phyloP scores from a whole-genome alignment of 2,329 filamentous ascomycete species.

The Aspergillus jensenii region DNA sequence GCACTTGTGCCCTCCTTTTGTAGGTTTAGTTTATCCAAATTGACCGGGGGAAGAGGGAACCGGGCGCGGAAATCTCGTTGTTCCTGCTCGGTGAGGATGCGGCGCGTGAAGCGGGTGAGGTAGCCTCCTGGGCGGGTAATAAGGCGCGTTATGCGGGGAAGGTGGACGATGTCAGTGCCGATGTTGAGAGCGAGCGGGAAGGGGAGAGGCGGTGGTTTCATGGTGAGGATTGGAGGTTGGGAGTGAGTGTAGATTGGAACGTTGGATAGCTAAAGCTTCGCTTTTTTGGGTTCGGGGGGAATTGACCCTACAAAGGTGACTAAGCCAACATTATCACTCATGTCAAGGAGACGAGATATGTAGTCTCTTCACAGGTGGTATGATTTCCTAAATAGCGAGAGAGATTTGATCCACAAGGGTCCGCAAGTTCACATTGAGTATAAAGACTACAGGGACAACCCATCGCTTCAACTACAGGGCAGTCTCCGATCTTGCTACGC shows the following conservation, averaged over 20 bases:
- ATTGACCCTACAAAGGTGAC: slow-evolving; percentile 1
- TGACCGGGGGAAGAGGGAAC: slow-evolving; percentile 22
- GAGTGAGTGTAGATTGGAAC: too few species aligned
- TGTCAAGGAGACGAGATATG: background rate
- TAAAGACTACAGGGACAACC: background rate
- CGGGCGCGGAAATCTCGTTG: slow-evolving; percentile 37
- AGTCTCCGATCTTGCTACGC: background rate
- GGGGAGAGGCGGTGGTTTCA: slow-evolving; percentile 55
- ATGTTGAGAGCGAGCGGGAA: slow-evolving; percentile 58
- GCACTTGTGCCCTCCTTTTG: too few species aligned
- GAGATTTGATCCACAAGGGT: background rate
- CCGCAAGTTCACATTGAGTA: background rate
- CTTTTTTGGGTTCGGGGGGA: background rate
- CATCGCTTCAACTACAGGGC: background rate
- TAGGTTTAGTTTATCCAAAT: background rate
- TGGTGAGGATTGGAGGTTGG: slow-evolving; percentile 14
- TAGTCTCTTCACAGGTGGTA: background rate
- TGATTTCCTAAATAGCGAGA: background rate
- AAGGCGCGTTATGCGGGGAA: slow-evolving; percentile 63
- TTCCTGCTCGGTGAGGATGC: slow-evolving; percentile 43
- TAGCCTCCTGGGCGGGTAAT: slow-evolving; percentile 47
- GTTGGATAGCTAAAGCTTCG: background rate
- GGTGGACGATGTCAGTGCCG: slow-evolving; percentile 76
- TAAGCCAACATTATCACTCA: background rate
- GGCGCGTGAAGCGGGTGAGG: slow-evolving; percentile 38